Evolutionary conservation across 1,284 basidiomycete genomes (phyloP), one percentile per base, ranked within the genome.

Genomic region (Pseudozyma tsukubaensis): DNA sequence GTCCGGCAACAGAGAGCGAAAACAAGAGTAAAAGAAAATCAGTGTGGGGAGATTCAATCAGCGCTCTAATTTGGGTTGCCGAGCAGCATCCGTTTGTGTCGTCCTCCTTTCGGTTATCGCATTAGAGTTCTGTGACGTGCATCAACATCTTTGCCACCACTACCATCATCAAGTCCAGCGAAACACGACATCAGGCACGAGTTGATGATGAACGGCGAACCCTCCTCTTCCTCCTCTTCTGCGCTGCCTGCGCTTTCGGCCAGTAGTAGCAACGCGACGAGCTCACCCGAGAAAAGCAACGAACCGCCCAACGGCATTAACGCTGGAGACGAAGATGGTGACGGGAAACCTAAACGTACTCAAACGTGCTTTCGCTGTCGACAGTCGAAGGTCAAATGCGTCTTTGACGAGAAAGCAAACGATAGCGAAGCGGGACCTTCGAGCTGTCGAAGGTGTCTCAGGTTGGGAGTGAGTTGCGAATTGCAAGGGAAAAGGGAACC

Each of bases 281-380:
- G 45, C 32, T 56, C 64, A 19, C 59, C 59, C 47, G 59, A 61
- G 11, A 58, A 68, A 42, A 49, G 16, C 51, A 34, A 59, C 42
- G 24, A 29, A 29, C 24, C 24, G 6, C 6, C 24, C 24, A 29
- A 29, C 24, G 24, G 24, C 24, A 29, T 29, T 6, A 29, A 29
- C 24, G 24, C 24, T 3, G 24, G 24, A 29, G 24, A 29, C 24
- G 60, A 70, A 37, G 67, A 70, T 10, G 7, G 39, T 16, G 56
- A 59, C 10, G 56, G 56, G 9, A 63, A 57, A 35, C 60, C 60
- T n/a, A 70, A 70, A 39, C 60, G 59, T 36, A 48, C 67, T 2
- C 67, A 69, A 18, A 69, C 67, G 19, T 70, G 67, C 44, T 70
- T 70, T 35, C 60, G 67, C 6, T 70, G 67, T 37, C 59, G 67